Percentiles rank a stretch among this genome's conserved stretches.
Evolutionary conservation across 139 green algal genomes (phyloP).

Genomic region (Chlamydomonas sphaeroides): DNA sequence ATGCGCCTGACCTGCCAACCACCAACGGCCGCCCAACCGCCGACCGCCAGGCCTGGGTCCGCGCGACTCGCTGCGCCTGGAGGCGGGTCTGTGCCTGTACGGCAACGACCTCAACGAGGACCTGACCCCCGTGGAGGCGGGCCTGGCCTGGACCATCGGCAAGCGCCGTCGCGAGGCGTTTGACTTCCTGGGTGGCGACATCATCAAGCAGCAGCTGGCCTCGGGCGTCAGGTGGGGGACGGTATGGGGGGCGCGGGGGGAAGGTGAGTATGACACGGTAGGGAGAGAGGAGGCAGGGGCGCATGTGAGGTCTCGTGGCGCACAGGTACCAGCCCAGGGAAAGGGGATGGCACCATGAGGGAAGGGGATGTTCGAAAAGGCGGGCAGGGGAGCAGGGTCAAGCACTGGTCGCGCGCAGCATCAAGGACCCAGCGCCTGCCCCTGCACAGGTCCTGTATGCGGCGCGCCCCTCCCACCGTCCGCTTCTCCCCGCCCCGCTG

Average conservation of each 20-base stretch:
- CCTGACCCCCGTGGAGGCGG: conserved; percentile 95
- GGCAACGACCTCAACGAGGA: conserved; percentile 97
- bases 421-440: no score
- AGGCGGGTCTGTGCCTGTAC: conserved; percentile 98
- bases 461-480: no score
- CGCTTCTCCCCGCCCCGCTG: background rate
- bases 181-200: conserved; percentile 93
- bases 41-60: conserved; percentile 93
- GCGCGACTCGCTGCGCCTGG: conserved; percentile 94
- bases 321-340: no score
- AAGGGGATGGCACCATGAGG: no score
- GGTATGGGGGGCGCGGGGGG: background rate
- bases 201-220: conserved; percentile 95
- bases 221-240: conserved; percentile 74
- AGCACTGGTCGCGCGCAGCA: no score
- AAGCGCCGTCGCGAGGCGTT: conserved; percentile 90
- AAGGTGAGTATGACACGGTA: background rate
- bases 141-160: conserved; percentile 96
- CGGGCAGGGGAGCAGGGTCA: background rate
- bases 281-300: background rate
- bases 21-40: no score
- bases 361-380: background rate
- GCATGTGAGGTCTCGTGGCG: no score
- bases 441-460: no score
- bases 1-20: no score